Conservation (phyloP, 305 asterid genomes). For the Caryopteris hybrid region DNA sequence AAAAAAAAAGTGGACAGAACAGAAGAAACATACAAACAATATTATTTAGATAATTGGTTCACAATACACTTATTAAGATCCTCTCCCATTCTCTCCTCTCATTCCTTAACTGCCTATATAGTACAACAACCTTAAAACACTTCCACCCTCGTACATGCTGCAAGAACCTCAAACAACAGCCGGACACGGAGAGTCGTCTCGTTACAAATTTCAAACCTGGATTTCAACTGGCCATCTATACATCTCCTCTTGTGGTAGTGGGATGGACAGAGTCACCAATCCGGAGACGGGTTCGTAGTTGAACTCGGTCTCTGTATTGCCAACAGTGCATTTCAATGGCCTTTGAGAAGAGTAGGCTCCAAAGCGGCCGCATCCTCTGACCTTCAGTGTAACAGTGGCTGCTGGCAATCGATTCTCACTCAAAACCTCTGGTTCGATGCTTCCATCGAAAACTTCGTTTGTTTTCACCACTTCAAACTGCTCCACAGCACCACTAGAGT, state of each 20-base stretch:
- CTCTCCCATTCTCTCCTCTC: neutral
- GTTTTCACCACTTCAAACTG: constrained; percentile 40
- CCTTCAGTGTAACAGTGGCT: constrained; percentile 44
- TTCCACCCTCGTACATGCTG: neutral
- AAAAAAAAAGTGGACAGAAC: neutral
- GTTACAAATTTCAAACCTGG: constrained; percentile 30
- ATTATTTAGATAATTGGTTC: constrained; percentile 18
- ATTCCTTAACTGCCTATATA: no score
- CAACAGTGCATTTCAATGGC: constrained; percentile 58
- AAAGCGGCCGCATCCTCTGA: constrained; percentile 75
- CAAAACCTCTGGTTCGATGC: no score
- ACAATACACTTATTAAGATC: constrained; percentile 11
- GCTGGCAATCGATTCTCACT: constrained; percentile 4
- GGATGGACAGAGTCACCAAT: constrained; percentile 49
- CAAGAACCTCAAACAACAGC: neutral
- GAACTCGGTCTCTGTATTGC: constrained; percentile 34
- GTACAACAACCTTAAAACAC: neutral
- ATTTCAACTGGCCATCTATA: constrained; percentile 55
- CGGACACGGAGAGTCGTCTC: neutral
- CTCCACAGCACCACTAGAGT: constrained; percentile 76
- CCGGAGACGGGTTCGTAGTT: constrained; percentile 46
- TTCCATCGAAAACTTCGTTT: constrained; percentile 4
- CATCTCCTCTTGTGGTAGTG: constrained; percentile 69
- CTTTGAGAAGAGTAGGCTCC: constrained; percentile 62
- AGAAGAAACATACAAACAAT: constrained; percentile 4